These are phyloP conservation scores for Verticillium nubilum DNA, from an alignment of 2,329 filamentous ascomycete species.

Conservation along the genomic window DNA sequence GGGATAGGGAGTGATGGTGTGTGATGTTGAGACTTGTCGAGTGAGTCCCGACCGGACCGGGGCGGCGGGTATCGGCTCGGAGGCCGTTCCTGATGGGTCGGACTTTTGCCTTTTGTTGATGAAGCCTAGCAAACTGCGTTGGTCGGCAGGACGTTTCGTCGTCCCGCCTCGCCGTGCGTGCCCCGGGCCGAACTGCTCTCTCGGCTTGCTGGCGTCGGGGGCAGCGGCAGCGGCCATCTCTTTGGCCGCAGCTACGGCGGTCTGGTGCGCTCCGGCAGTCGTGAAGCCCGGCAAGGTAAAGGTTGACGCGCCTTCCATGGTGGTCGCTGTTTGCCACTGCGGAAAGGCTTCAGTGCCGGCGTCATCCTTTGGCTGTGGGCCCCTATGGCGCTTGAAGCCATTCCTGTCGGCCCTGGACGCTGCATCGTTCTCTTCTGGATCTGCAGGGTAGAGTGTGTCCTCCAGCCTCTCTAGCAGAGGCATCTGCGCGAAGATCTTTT, in stretches of 20 bases:
- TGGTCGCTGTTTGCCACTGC: conserved; percentile 34
- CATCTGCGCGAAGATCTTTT: conserved; percentile 47
- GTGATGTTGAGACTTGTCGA: conserved; percentile 9
- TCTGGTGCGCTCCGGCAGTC: conserved; percentile 52
- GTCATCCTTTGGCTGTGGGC: background rate
- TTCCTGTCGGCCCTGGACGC: conserved; percentile 2
- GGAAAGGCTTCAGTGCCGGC: background rate
- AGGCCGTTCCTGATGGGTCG: background rate
- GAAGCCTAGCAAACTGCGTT: conserved; percentile 37
- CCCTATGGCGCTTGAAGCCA: background rate
- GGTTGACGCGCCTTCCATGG: conserved; percentile 52
- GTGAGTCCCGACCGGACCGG: background rate
- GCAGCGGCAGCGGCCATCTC: conserved; percentile 11
- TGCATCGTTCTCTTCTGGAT: conserved; percentile 11
- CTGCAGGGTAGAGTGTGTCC: conserved; percentile 62
- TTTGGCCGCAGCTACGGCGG: conserved; percentile 27
- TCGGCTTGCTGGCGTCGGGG: conserved; percentile 5
- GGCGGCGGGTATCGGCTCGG: background rate
- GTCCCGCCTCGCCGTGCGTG: conserved; percentile 18
- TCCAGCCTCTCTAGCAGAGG: conserved; percentile 51
- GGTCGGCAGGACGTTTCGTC: conserved; percentile 28
- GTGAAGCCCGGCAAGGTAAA: conserved; percentile 61
- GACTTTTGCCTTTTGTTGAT: conserved; percentile 21
- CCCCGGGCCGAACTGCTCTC: conserved; percentile 9
- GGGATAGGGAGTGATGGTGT: conserved; percentile 5